Base-by-base conservation (phyloP, 1,139 yeast genomes). In the Geotrichum australiense region DNA sequence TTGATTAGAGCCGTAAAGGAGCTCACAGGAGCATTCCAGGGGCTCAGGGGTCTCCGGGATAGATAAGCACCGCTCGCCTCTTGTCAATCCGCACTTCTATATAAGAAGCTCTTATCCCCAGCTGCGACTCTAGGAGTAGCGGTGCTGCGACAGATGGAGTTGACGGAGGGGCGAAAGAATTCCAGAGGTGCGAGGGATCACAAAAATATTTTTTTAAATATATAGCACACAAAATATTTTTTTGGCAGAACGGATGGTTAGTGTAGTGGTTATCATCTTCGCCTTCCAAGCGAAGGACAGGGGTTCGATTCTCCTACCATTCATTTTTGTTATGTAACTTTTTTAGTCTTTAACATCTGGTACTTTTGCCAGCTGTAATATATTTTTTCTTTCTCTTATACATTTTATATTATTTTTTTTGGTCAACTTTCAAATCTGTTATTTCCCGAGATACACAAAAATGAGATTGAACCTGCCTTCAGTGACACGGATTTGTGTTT, bases 401-500 rank as follows among this genome's bases (percentile, higher is more conserved):
- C 29, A 15, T 14, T 18, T 8, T 8, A 8, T 11, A 23, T 6
- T 26, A 26, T 27, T 26, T 15, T 25, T 7, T 35, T 35, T 12
- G 1, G 23, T 24, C 18, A 7, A 10, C 21, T 5, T 27, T 26
- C 21, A 6, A 12, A 14, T 36, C 27, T 19, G 2, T 24, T 35
- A 8, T n/a, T 34, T 15, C 29, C 12, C 8, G 19, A 8, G 11
- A 3, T 14, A 29, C 8, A 14, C 15, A 8, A 20, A 11, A n/a
- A 42, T 42, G 46, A 20, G 40, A 24, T 20, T 47, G 27, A 57
- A 53, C 37, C 47, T 67, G n/a, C 75, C 75, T 5, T 63, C 63
- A 6, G 65, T 69, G 18, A 69, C 74, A 1, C 57, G 61, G 44
- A 57, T 58, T 10, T 47, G 64, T 14, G 49, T 68, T 4, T 37